These are phyloP conservation scores for Macrolepiota fuliginosa DNA, from an alignment of 768 basidiomycete species.

Conservation along the genomic window DNA sequence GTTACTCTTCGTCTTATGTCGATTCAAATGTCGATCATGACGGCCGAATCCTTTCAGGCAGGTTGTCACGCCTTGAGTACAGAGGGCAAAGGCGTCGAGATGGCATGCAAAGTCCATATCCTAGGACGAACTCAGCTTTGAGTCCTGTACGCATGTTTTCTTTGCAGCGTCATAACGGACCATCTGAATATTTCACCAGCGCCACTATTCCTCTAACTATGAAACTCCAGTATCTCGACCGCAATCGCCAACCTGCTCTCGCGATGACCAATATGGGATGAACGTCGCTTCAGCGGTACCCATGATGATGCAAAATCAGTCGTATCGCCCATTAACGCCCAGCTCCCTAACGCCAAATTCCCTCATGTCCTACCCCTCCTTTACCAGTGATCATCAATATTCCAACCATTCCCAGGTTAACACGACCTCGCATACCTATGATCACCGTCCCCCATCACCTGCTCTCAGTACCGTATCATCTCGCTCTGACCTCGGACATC, in stretches of 20 bases:
- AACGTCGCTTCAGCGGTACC: constrained; percentile 9
- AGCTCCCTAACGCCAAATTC: constrained; percentile 33
- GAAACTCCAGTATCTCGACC: constrained; percentile 6
- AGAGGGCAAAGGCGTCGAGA: constrained; percentile 11
- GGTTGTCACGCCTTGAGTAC: constrained; percentile 11
- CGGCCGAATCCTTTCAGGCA: constrained; percentile 6
- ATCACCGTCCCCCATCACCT: constrained; percentile 60
- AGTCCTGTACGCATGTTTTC: constrained; percentile 4
- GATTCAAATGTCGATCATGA: constrained; percentile 8
- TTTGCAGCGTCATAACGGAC: neutral
- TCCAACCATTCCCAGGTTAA: constrained; percentile 45
- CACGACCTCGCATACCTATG: constrained; percentile 33
- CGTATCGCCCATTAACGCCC: constrained; percentile 10
- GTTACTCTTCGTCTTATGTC: constrained; percentile 12
- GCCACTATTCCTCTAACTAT: constrained; percentile 11
- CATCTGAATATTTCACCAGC: constrained; percentile 4
- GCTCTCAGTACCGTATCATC: constrained; percentile 58
- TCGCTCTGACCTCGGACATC: constrained; percentile 38
- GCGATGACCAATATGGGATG: constrained; percentile 13
- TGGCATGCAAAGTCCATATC: constrained; percentile 9
- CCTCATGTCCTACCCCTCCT: constrained; percentile 44
- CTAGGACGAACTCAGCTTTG: constrained; percentile 2
- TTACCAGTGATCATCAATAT: constrained; percentile 26
- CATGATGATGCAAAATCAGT: constrained; percentile 10
- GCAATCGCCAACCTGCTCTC: constrained; percentile 5